Base-by-base conservation (phyloP, 2,329 filamentous ascomycete species). In the Elsinoe perseae region DNA sequence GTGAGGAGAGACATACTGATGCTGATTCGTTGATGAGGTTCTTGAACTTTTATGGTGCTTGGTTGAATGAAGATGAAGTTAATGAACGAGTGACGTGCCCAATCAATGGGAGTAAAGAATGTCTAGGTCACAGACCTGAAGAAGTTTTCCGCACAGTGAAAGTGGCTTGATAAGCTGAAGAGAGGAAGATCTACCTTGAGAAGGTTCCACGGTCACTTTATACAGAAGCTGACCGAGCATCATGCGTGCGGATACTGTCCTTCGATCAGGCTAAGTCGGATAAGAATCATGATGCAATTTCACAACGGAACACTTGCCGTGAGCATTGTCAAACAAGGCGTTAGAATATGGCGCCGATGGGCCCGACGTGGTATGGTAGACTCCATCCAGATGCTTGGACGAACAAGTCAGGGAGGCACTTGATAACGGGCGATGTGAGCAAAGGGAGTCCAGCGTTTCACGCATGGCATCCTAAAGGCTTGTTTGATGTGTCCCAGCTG, bases 1-100 rank as follows among this genome's bases (percentile, higher is more conserved):
- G 60, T 59, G 53, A 67, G 50, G 58, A 63, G 50, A 56, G 64
- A 63, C 65, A 68, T 68, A 20, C 53, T 61, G 50, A 56, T 21
- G 34, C 34, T 25, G 42, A 28, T 44, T 28, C 25, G 27, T 30
- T 20, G 7, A 20, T 12, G 57, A 50, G 16, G 44, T 14, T 10
- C n/a, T n/a, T n/a, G n/a, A n/a, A n/a, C n/a, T n/a, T n/a, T n/a
- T n/a, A n/a, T n/a, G n/a, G 48, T 43, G 23, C 25, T 20, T 56
- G 50, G 40, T 32, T 14, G 36, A 21, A 28, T 46, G 8, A 46
- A 43, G n/a, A 53, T 56, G 36, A 53, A 34, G 36, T 36, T 25
- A 20, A 38, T 42, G 21, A 56, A 54, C 25, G 50, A 54, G 27
- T 43, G 50, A 14, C 50, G 21, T 34, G 27, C 36, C 50, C 50